Evolutionary conservation across 108 stramenopile species (phyloP).

Genomic region (Skeletonema potamos): DNA sequence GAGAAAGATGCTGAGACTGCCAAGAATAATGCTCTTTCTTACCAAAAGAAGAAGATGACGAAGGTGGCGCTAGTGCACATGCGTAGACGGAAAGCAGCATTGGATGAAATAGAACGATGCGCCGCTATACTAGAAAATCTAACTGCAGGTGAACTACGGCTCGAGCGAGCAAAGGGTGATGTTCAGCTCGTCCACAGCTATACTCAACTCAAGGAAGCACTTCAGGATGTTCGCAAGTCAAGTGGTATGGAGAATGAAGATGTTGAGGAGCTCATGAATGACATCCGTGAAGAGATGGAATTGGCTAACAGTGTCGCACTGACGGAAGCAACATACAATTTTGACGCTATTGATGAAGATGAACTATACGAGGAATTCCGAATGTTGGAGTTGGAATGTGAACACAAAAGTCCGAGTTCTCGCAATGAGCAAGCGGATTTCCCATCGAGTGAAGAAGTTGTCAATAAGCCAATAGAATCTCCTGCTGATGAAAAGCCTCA

Average conservation of each 20-base stretch:
- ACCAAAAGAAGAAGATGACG: conserved; percentile 9
- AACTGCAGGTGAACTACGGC: conserved; percentile 29
- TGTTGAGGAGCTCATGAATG: conserved; percentile 33
- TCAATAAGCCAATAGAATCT: background rate
- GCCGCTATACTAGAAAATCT: conserved; percentile 24
- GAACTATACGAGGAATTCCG: conserved; percentile 39
- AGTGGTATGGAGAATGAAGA: conserved; percentile 3
- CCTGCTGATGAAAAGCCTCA: background rate
- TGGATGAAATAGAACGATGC: conserved; percentile 39
- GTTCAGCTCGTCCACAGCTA: conserved; percentile 25
- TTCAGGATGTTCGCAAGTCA: conserved; percentile 18
- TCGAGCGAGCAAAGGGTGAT: conserved; percentile 33
- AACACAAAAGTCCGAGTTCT: background rate
- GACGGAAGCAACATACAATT: background rate
- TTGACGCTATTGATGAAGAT: conserved; percentile 15
- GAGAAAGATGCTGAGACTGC: conserved; percentile 29
- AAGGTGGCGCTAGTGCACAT: conserved; percentile 24
- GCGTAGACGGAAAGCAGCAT: conserved; percentile 28
- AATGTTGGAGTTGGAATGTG: conserved; percentile 31
- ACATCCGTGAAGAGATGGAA: conserved; percentile 35
- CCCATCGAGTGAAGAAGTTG: background rate
- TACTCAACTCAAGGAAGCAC: conserved; percentile 13
- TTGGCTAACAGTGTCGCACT: background rate
- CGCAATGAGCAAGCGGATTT: background rate
- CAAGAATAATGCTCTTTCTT: conserved; percentile 16